Conservation (phyloP, 23 red algal genomes). For the Gracilaria domingensis region DNA sequence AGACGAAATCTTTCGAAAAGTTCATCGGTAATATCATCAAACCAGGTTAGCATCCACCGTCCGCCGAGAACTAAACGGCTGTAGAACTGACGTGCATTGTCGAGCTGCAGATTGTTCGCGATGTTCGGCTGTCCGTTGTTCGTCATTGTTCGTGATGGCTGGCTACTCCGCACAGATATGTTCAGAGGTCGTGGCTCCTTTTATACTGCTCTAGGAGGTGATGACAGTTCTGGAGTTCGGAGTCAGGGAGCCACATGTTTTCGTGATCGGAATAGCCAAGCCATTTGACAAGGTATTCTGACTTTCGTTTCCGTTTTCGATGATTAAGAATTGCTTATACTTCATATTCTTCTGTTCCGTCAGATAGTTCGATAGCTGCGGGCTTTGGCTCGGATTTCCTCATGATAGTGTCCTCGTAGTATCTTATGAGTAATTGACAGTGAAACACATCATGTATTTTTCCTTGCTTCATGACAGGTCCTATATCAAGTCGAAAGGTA, state of each 20-base stretch:
- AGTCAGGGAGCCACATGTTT: conserved; percentile 20
- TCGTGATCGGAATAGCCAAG: conserved; percentile 21
- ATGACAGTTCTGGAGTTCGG: background rate
- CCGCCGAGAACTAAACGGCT: background rate
- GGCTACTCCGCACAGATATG: background rate
- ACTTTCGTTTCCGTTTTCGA: background rate
- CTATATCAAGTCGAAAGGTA: background rate
- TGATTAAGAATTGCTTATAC: conserved; percentile 39
- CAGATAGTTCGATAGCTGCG: background rate
- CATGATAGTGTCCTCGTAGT: background rate
- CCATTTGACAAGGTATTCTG: conserved; percentile 19
- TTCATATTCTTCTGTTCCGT: conserved; percentile 15
- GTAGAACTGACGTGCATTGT: background rate
- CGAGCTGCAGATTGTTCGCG: background rate
- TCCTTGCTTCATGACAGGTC: background rate
- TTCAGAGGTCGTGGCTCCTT: background rate
- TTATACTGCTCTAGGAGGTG: background rate
- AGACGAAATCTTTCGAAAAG: background rate
- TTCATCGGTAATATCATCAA: background rate
- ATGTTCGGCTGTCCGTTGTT: background rate
- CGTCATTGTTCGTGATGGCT: background rate
- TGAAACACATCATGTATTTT: conserved; percentile 23
- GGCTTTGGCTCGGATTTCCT: background rate
- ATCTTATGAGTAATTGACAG: background rate
- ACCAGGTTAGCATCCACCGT: background rate